Percentiles rank a stretch among this genome's conserved stretches.
phyloP scores from a whole-genome alignment of 1,284 basidiomycete genomes.

The Ceraceosorus bombacis region DNA sequence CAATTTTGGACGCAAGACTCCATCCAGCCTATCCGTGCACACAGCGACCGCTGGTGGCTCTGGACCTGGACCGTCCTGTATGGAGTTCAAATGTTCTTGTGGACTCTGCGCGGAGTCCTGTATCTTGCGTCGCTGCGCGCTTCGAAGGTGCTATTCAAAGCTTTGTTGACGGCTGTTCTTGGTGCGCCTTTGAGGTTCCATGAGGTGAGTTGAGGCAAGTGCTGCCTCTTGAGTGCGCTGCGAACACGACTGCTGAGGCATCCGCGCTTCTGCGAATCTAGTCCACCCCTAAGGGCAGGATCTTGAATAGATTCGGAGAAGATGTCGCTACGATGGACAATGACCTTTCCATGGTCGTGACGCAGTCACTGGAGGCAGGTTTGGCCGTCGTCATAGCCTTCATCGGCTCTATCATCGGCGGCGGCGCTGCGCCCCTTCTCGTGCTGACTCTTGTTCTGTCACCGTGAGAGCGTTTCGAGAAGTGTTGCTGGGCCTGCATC shows the following conservation, averaged over 20 bases:
- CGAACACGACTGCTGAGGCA: too few relatives aligned
- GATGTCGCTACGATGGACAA: constrained; percentile 54
- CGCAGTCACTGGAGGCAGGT: constrained; percentile 1
- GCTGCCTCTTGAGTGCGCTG: too few relatives aligned
- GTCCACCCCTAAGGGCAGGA: constrained; percentile 49
- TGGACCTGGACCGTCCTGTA: constrained; percentile 5
- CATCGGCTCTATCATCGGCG: constrained; percentile 33
- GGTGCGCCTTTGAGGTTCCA: constrained; percentile 36
- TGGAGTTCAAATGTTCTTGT: neutral
- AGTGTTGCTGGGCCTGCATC: too few relatives aligned
- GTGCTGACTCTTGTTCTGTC: constrained; percentile 49
- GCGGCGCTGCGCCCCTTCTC: constrained; percentile 48
- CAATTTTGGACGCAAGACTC: constrained; percentile 17
- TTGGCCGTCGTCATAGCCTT: constrained; percentile 11
- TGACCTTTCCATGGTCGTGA: constrained; percentile 29
- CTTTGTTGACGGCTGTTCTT: constrained; percentile 27
- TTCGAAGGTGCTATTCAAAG: constrained; percentile 24
- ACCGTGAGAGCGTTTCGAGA: constrained; percentile 5
- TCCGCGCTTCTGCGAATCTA: too few relatives aligned
- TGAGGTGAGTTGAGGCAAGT: constrained; percentile 11
- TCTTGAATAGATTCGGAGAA: constrained; percentile 53
- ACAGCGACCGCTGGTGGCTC: constrained; percentile 5
- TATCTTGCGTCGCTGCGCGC: constrained; percentile 18
- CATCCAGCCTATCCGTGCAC: neutral
- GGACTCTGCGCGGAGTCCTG: constrained; percentile 1